These are phyloP conservation scores for Danielia reshetovae DNA, from an alignment of 805 yeast genomes.

Conservation along the genomic window DNA sequence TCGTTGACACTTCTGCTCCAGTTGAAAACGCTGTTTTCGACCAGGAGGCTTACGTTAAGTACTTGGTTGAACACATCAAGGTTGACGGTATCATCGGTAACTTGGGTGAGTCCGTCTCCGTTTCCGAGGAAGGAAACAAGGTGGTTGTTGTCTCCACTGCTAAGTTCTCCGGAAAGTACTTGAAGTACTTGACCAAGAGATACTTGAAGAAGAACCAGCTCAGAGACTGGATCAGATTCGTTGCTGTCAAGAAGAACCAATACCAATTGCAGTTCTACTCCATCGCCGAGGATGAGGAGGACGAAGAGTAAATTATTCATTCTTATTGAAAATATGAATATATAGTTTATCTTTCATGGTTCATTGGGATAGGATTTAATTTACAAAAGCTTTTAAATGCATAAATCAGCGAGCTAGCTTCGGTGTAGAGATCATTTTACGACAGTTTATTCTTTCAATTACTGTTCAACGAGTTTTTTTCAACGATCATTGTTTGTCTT, in stretches of 20 bases:
- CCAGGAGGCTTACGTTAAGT: constrained; percentile 96
- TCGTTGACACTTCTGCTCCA: constrained; percentile 96
- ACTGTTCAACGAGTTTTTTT: too few relatives aligned
- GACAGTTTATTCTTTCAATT: too few relatives aligned
- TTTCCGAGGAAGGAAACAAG: constrained; percentile 82
- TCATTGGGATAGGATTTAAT: constrained; percentile 5
- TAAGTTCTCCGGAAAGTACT: constrained; percentile 99
- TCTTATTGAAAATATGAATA: constrained; percentile 1
- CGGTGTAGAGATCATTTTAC: too few relatives aligned
- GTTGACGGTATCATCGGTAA: constrained; percentile 95
- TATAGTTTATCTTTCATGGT: constrained; percentile 4
- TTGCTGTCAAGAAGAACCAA: constrained; percentile 89
- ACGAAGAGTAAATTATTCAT: constrained; percentile 64
- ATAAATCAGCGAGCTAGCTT: too few relatives aligned
- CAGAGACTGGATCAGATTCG: constrained; percentile 99
- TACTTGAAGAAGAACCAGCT: constrained; percentile 99
- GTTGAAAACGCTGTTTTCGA: constrained; percentile 96
- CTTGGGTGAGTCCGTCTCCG: constrained; percentile 92
- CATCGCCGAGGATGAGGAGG: constrained; percentile 88
- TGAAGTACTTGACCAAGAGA: constrained; percentile 99
- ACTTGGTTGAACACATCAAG: constrained; percentile 98
- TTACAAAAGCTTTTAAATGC: too few relatives aligned
- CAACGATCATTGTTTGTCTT: too few relatives aligned
- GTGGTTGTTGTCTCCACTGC: constrained; percentile 86
- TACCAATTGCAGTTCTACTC: constrained; percentile 99